Conservation (phyloP, 2,329 filamentous ascomycete species). For the Fusarium sp. region DNA sequence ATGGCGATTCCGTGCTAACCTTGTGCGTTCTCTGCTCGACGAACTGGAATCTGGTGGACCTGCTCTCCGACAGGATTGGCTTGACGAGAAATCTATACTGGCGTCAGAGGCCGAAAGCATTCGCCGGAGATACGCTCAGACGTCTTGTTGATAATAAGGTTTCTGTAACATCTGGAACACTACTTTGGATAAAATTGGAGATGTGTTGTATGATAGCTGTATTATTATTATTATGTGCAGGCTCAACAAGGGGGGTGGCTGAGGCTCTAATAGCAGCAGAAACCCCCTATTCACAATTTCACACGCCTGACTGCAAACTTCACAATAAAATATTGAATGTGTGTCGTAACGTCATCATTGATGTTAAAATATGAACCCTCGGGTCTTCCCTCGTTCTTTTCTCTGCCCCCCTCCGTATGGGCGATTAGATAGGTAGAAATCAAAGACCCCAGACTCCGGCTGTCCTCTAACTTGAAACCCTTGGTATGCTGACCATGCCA, state of each 20-base stretch:
- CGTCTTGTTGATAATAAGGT: neutral
- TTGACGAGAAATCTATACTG: slow-evolving; percentile 16
- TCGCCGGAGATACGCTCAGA: neutral
- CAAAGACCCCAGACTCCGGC: slow-evolving; percentile 35
- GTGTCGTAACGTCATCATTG: slow-evolving; percentile 44
- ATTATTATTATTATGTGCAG: slow-evolving; percentile 16
- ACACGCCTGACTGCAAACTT: neutral
- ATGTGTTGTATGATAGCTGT: slow-evolving; percentile 32
- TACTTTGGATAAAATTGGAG: neutral
- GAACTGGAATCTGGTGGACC: slow-evolving; percentile 39
- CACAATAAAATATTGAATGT: neutral
- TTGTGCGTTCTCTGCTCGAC: slow-evolving; percentile 42
- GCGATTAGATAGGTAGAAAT: slow-evolving; percentile 32
- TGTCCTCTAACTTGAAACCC: slow-evolving; percentile 36
- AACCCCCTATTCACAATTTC: neutral
- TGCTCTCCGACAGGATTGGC: slow-evolving; percentile 28
- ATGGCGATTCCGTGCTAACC: slow-evolving; percentile 48
- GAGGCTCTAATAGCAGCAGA: neutral
- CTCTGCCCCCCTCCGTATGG: slow-evolving; percentile 12
- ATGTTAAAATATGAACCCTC: slow-evolving; percentile 29
- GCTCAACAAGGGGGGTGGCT: neutral
- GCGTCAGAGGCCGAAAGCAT: neutral
- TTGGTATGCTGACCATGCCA: slow-evolving; percentile 31
- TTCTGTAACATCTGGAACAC: neutral
- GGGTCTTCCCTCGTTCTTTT: slow-evolving; percentile 28